Conservation (phyloP, 2,329 filamentous ascomycete species). For the Trichoderma koningii region DNA sequence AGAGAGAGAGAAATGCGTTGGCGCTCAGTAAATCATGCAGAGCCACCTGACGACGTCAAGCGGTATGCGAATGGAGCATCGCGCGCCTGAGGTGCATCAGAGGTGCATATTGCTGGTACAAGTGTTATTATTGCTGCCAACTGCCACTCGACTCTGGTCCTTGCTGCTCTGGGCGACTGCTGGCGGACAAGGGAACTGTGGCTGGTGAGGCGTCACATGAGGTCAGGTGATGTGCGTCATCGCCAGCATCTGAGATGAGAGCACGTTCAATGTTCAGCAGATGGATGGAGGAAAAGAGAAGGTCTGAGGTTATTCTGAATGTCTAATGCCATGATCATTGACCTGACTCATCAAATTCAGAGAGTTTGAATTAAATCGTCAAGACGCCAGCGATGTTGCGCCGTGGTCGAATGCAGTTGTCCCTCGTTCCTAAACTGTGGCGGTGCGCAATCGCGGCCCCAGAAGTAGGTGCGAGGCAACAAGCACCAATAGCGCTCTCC, state of each 20-base stretch:
- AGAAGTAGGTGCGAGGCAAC: slow-evolving; percentile 20
- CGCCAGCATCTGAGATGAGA: background rate
- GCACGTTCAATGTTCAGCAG: too few relatives aligned
- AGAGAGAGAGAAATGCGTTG: slow-evolving; percentile 20
- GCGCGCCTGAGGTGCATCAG: slow-evolving; percentile 25
- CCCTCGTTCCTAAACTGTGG: background rate
- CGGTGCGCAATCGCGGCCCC: slow-evolving; percentile 23
- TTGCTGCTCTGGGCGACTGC: too few relatives aligned
- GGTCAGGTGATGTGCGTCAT: slow-evolving; percentile 31
- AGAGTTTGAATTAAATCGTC: too few relatives aligned
- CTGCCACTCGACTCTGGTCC: too few relatives aligned
- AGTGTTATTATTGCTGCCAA: too few relatives aligned
- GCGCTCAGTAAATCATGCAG: slow-evolving; percentile 27
- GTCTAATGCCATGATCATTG: too few relatives aligned
- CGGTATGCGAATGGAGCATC: slow-evolving; percentile 28
- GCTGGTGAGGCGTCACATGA: slow-evolving; percentile 39
- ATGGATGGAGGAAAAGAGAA: too few relatives aligned
- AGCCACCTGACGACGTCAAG: slow-evolving; percentile 29
- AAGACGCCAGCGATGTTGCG: background rate
- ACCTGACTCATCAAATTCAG: too few relatives aligned
- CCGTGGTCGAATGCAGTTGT: background rate
- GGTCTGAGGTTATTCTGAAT: too few relatives aligned
- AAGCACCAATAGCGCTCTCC: slow-evolving; percentile 12
- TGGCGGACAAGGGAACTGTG: slow-evolving; percentile 29
- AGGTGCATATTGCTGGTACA: slow-evolving; percentile 22